Evolutionary conservation across 257 asterid species (phyloP), one percentile per base, ranked within the genome.

Genomic region (Nicotiana undulata): DNA sequence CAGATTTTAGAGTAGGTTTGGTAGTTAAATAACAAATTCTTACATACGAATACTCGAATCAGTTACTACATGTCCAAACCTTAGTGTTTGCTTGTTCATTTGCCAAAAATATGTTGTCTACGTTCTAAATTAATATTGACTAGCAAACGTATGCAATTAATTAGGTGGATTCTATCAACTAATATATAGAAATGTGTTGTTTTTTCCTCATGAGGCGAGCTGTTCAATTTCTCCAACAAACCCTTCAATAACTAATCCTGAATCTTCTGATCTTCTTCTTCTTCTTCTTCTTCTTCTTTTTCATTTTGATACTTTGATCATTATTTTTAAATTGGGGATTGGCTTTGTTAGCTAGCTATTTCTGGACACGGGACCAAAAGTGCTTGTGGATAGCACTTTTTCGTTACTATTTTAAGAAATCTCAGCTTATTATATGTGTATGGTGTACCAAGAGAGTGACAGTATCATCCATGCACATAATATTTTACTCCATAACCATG

Each of bases 141-240:
- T 67, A 10, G 3, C 52, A 75, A 66, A 84, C 40, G 72, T 56
- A 77, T 40, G 77, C 68, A 82, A 44, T 80, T 82, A 82, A 44
- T 80, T 82, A 63, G 79, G 84, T 49, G 22, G 68, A 68, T 83
- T 77, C 83, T 70, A 75, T 77, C 75, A 56, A 84, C 52, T 13
- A 76, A 77, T n/a, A n/a, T n/a, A n/a, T 81, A 53, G 77, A 18
- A 13, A 58, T 31, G 5, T n/a, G 20, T 58, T 7, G 4, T 12
- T 72, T 20, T 58, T 75, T 64, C 51, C 51, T n/a, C n/a, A n/a
- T 79, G 58, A 68, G 82, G 75, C 65, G 84, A 87, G 90, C 86
- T 87, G 90, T 86, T 86, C 83, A 86, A 81, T 88, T 81, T 55
- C 80, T 86, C 83, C 88, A 88, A 86, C 90, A 86, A 76, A 86